Percentiles rank a stretch among this genome's conserved stretches.
Conservation (phyloP, 2,329 filamentous ascomycete species). For the Exophiala dermatitidis region DNA sequence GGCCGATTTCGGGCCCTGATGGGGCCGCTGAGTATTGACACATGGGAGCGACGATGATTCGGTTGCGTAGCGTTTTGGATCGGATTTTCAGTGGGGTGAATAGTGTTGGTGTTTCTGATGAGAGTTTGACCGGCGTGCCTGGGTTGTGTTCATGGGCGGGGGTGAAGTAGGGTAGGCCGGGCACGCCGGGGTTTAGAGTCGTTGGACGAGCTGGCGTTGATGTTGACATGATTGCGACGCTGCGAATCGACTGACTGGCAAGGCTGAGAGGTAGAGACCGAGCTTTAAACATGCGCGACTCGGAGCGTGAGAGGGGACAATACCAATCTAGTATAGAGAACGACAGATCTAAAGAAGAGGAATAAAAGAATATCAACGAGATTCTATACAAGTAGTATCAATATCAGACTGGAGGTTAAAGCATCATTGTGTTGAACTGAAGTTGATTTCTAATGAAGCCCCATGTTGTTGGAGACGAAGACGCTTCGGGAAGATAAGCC, state of each 20-base stretch:
- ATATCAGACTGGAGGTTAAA: too few species aligned
- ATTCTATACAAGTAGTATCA: too few species aligned
- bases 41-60: constrained; percentile 52
- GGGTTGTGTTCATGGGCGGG: constrained; percentile 19
- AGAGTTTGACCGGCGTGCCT: constrained; percentile 15
- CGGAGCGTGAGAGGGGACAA: too few species aligned
- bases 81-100: constrained; percentile 47
- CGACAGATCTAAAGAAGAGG: too few species aligned
- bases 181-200: constrained; percentile 15
- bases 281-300: too few species aligned
- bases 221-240: constrained; percentile 3
- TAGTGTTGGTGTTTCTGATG: constrained; percentile 20
- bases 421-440: not conserved
- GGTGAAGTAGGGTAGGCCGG: constrained; percentile 26
- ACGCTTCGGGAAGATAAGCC: not conserved
- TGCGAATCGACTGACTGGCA: not conserved
- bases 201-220: not conserved
- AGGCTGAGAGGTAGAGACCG: too few species aligned
- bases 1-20: constrained; percentile 33
- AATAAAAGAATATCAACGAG: too few species aligned
- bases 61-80: constrained; percentile 49
- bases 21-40: constrained; percentile 43
- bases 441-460: constrained; percentile 11
- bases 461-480: constrained; percentile 2
- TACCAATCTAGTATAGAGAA: too few species aligned